Conservation (phyloP, 306 rosid genomes). For the Vicia villosa region DNA sequence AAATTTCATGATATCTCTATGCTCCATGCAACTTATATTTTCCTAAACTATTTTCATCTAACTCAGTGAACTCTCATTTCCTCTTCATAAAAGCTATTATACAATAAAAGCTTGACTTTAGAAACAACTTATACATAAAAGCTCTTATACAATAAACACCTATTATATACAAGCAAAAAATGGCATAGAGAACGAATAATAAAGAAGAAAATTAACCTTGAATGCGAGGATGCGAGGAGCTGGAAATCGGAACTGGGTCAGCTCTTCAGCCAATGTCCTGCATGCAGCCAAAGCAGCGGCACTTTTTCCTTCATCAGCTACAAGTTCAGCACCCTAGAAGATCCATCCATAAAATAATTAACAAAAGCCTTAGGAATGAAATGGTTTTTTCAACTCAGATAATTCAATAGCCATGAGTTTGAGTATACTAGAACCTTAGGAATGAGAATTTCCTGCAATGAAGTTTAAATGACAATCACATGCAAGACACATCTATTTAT, state of each 20-base stretch:
- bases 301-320: constrained; percentile 86
- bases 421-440: too few species aligned
- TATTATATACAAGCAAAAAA: constrained; percentile 13
- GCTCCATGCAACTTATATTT: not conserved
- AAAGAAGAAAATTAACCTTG: constrained; percentile 56
- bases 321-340: constrained; percentile 89
- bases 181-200: not conserved
- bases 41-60: not conserved
- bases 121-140: too few species aligned
- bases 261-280: constrained; percentile 96
- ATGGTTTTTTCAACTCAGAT: too few species aligned
- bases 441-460: too few species aligned
- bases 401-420: too few species aligned
- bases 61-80: not conserved
- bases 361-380: too few species aligned
- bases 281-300: constrained; percentile 98
- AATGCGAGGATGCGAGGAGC: constrained; percentile 97
- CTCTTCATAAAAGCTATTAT: not conserved
- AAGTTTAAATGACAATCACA: too few species aligned
- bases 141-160: not conserved
- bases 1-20: not conserved
- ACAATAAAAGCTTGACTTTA: not conserved
- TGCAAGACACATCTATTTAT: too few species aligned
- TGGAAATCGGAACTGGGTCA: constrained; percentile 86
- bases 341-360: constrained; percentile 38